Evolutionary conservation across 306 rosid genomes (phyloP), one percentile per base, ranked within the genome.

Genomic region (Trifolium dubium): DNA sequence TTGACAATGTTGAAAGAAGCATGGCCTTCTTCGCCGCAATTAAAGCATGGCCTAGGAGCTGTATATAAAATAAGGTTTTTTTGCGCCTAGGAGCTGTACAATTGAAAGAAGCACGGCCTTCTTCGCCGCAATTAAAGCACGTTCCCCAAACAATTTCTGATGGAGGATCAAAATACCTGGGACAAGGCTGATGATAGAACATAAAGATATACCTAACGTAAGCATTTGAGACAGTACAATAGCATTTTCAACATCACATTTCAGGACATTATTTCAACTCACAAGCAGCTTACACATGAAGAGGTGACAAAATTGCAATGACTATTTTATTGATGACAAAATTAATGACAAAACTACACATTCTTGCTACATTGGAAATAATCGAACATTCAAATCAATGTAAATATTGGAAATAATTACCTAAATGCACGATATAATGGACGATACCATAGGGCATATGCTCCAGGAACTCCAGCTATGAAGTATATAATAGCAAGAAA

Each of bases 91-190:
- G 88, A 5, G 77, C 77, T 0, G 87, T 83, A 84, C 99, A 95
- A 39, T 92, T 88, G n/a, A 83, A 89, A 0, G 95, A 87, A n/a
- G 80, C 81, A 77, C 92, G 99, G 56, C 99, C 99, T 75, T 86
- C 98, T 86, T 90, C 97, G 0, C 98, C 98, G 47, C 97, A 92
- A 47, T 88, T 92, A 82, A 55, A 95, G 86, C 97, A 92, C 3
- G 86, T 19, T 41, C 90, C 98, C 98, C 99, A 95, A 72, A 85
- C 74, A 79, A 74, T 78, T 67, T 87, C 87, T 9, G 47, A 17
- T 5, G 97, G 98, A 66, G 97, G 97, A 85, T 95, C 99, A 81
- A 92, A 95, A 77, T 95, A 95, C 85, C 99, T 95, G 8, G 98
- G 98, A 73, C 96, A 96, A 40, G 97, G 90, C 97, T 94, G 93